Evolutionary conservation across 306 rosid genomes (phyloP).

Genomic region (Cucurbita pepo): DNA sequence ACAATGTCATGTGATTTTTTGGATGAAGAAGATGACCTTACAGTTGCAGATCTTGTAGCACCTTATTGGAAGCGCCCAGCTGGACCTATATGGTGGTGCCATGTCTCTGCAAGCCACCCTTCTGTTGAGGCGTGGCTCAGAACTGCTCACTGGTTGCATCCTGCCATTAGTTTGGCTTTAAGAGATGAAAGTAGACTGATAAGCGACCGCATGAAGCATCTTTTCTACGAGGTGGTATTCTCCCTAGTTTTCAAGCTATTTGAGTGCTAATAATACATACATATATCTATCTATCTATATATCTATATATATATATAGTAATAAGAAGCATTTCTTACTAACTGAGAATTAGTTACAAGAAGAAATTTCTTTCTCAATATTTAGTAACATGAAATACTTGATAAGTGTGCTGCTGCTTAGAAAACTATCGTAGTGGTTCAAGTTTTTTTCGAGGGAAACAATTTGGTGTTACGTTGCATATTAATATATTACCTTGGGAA

Average conservation of each 20-base stretch:
- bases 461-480: not conserved
- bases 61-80: conserved; percentile 89
- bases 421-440: not conserved
- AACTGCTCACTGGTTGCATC: conserved; percentile 76
- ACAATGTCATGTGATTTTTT: conserved; percentile 25
- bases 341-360: not conserved
- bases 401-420: not conserved
- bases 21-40: conserved; percentile 49
- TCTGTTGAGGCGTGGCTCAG: conserved; percentile 54
- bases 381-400: not conserved
- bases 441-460: not conserved
- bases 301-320: too few relatives aligned
- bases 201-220: conserved; percentile 83
- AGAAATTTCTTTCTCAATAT: not conserved
- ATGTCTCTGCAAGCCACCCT: conserved; percentile 66
- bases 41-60: conserved; percentile 82
- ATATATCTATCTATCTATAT: too few relatives aligned
- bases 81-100: conserved; percentile 96
- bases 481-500: not conserved
- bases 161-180: conserved; percentile 73
- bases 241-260: not conserved
- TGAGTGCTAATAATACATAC: not conserved
- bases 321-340: not conserved
- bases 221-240: conserved; percentile 60
- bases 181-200: conserved; percentile 71